phyloP scores from a whole-genome alignment of 306 rosid genomes.

The Abrus precatorius region DNA sequence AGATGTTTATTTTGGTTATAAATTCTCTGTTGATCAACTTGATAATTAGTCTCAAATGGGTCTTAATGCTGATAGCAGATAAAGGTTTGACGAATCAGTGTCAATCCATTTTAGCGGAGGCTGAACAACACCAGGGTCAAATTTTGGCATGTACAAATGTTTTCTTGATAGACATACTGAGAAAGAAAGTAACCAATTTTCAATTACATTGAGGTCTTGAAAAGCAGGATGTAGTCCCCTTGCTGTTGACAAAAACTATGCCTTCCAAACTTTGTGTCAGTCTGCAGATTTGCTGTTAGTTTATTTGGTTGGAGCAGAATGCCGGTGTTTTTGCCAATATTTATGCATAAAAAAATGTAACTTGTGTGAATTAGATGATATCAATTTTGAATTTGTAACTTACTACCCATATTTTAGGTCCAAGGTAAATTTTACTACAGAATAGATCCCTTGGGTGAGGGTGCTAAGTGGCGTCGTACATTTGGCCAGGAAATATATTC shows the following conservation, averaged over 20 bases:
- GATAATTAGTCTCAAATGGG: conserved; percentile 24
- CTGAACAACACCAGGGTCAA: not conserved
- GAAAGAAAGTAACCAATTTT: not conserved
- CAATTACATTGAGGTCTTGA: not conserved
- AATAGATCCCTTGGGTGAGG: conserved; percentile 85
- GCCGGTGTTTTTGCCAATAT: conserved; percentile 12
- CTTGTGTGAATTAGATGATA: conserved; percentile 27
- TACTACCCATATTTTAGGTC: conserved; percentile 61
- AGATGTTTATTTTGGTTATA: conserved; percentile 8
- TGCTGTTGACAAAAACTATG: not conserved
- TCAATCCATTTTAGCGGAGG: conserved; percentile 39
- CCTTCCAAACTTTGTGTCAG: not conserved
- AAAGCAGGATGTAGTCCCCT: conserved; percentile 26
- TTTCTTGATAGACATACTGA: conserved; percentile 4
- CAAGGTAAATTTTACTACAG: conserved; percentile 83
- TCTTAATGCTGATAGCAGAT: conserved; percentile 35
- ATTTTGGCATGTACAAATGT: conserved; percentile 24
- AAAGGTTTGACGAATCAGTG: conserved; percentile 15
- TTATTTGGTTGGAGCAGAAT: conserved; percentile 25
- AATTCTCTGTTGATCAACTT: conserved; percentile 16
- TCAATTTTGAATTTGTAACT: conserved; percentile 20
- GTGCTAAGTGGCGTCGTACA: conserved; percentile 96
- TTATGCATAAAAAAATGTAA: conserved; percentile 8
- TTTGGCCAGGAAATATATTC: conserved; percentile 96
- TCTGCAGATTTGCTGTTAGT: conserved; percentile 19